phyloP scores from a whole-genome alignment of 2,329 filamentous ascomycete species.

The Huntiella bhutanensis region DNA sequence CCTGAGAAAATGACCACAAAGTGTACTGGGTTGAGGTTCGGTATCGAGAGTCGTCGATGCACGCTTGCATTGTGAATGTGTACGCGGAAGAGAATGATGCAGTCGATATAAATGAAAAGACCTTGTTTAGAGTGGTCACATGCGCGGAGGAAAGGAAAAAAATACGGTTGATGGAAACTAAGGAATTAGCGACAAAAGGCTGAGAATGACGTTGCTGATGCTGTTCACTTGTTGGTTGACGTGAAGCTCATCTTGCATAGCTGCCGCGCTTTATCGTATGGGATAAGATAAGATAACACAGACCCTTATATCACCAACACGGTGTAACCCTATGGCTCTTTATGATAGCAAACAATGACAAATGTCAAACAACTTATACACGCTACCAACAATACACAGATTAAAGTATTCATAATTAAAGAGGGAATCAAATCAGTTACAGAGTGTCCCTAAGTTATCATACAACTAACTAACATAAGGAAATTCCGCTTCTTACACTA shows the following conservation, averaged over 20 bases:
- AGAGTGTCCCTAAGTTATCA: too few species aligned
- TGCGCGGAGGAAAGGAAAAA: neutral
- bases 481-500: too few species aligned
- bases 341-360: neutral
- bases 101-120: too few species aligned
- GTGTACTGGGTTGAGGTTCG: conserved; percentile 76
- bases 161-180: neutral
- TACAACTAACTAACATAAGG: too few species aligned
- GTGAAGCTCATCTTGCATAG: neutral
- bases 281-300: neutral
- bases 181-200: neutral
- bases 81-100: neutral
- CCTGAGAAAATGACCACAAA: conserved; percentile 76
- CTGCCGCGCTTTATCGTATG: neutral
- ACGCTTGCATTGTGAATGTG: neutral
- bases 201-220: neutral
- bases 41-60: conserved; percentile 69
- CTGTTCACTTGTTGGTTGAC: neutral
- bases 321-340: neutral
- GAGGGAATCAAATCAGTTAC: too few species aligned
- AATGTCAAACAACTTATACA: too few species aligned
- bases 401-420: too few species aligned
- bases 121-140: neutral
- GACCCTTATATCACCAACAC: neutral
- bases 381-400: too few species aligned